Percentiles rank a stretch among this genome's conserved stretches.
phyloP scores from a whole-genome alignment of 768 basidiomycete genomes.

The Omphalotus guepiniiformis region DNA sequence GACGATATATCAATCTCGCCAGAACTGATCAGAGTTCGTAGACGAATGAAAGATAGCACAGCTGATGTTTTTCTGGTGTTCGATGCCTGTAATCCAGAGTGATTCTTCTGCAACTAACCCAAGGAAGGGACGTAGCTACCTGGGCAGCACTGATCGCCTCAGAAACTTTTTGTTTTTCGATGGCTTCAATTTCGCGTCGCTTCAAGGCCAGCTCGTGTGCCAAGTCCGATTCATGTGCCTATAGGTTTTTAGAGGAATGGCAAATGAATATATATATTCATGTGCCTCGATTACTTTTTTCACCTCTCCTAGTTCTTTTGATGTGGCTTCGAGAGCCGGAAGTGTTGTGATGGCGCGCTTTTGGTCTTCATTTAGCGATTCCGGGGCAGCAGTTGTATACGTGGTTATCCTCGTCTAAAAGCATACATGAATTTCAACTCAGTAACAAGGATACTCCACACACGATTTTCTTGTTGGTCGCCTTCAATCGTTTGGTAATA shows the following conservation, averaged over 20 bases:
- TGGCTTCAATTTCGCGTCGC: constrained; percentile 52
- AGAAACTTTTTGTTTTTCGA: constrained; percentile 50
- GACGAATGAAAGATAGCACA: constrained; percentile 54
- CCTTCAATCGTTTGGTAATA: constrained; percentile 72
- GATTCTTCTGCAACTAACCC: background rate
- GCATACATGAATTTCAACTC: background rate
- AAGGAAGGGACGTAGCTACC: constrained; percentile 31
- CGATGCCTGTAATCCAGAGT: background rate
- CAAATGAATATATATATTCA: constrained; percentile 9
- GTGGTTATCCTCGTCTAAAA: constrained; percentile 64
- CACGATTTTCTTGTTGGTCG: constrained; percentile 82
- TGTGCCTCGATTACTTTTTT: constrained; percentile 81
- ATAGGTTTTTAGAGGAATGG: background rate
- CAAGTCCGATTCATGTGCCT: constrained; percentile 65
- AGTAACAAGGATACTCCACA: constrained; percentile 16
- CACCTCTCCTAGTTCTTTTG: constrained; percentile 80
- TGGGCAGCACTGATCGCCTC: constrained; percentile 55
- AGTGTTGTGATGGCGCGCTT: constrained; percentile 68
- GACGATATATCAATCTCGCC: constrained; percentile 39
- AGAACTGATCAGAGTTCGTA: constrained; percentile 46
- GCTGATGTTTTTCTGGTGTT: constrained; percentile 40
- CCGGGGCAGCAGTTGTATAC: constrained; percentile 63
- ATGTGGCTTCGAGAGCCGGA: constrained; percentile 69
- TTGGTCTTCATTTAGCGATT: constrained; percentile 88
- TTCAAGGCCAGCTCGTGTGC: constrained; percentile 51